Evolutionary conservation across 768 basidiomycete species (phyloP), one percentile per base, ranked within the genome.

Genomic region (Boletus huronensis): DNA sequence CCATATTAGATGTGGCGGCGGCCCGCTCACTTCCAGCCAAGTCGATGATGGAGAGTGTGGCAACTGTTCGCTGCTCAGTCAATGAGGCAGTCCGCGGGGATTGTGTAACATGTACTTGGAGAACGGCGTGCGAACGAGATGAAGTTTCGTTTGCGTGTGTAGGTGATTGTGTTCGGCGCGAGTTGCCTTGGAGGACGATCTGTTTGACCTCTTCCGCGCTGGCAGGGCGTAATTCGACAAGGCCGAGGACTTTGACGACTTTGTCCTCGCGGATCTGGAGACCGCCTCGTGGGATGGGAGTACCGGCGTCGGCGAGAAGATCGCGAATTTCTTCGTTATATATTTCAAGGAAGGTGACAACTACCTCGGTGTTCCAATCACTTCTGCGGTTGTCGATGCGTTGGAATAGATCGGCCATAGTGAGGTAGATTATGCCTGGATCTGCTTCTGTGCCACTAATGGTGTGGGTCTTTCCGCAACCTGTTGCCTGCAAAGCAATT

Each of bases 391-490:
- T 92, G 47, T 93, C 86, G 60, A 99, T 97, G 47, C 87, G 83
- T 64, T 88, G 87, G 71, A 98, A 99, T 58, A 99, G 84, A 72
- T 98, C 96, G 41, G 91, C 85, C 95, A 98, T 98, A 19, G 94
- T 93, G 54, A 93, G 80, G 72, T 98, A 94, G 70, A 98, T 97
- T 64, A 97, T 85, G 29, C 97, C 97, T 17, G 92, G 93, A 69
- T 96, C 89, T 21, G 70, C 68, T 42, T 88, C 87, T 35, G 90
- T 88, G 53, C 96, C 96, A 64, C 93, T 97, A 70, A 99, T 98
- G 19, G 97, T 99, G 72, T 98, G 95, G 5, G 97, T 99, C 74
- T 99, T 99, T 59, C 97, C 97, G 69, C 97, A 98, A n/a, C 97
- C 97, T n/a, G 97, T 98, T 23, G 97, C 97, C 97, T 98, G 65